Evolutionary conservation across 108 stramenopile species (phyloP), one percentile per base, ranked within the genome.

Genomic region (Parietichytrium sp.): DNA sequence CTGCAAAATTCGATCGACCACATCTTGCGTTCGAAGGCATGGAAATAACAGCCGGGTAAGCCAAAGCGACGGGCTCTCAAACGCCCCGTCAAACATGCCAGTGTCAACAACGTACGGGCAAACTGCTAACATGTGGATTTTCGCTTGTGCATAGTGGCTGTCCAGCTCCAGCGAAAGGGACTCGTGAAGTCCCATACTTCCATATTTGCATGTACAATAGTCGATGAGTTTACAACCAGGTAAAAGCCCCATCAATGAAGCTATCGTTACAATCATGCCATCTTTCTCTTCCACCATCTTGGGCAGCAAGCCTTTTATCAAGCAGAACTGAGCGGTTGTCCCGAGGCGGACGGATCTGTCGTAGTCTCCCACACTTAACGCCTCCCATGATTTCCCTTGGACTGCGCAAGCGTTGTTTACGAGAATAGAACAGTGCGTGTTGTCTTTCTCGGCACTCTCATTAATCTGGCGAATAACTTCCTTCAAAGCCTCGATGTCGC

Each of bases 61-160:
- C 55, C 55, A 72, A 4, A 72, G 55, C 36, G 33, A n/a, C 4
- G 55, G 55, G 16, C 36, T 38, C 6, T 42, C 55, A 23, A 72
- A 72, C 7, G 55, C 55, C 36, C 55, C 55, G 4, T 42, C 36
- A 31, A 72, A 72, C 55, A 72, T 72, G 55, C 12, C 29, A 4
- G 55, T 72, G 38, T 72, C 55, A 23, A 72, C 55, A 7, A 72
- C 20, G 16, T 72, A 72, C 10, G 55, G 55, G 38, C 55, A 72
- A 8, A 72, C 55, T 18, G 42, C 36, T 4, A 72, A 31, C 20
- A 72, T 42, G 38, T 72, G 55, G 4, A 72, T 23, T 8, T 4
- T 38, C n/a, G n/a, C n/a, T n/a, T n/a, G n/a, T n/a, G n/a, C n/a
- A n/a, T n/a, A n/a, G 0, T 72, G 20, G 49, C 18, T 18, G 4